Conservation (phyloP, 345 rosid species). For the Ricinus communis region DNA sequence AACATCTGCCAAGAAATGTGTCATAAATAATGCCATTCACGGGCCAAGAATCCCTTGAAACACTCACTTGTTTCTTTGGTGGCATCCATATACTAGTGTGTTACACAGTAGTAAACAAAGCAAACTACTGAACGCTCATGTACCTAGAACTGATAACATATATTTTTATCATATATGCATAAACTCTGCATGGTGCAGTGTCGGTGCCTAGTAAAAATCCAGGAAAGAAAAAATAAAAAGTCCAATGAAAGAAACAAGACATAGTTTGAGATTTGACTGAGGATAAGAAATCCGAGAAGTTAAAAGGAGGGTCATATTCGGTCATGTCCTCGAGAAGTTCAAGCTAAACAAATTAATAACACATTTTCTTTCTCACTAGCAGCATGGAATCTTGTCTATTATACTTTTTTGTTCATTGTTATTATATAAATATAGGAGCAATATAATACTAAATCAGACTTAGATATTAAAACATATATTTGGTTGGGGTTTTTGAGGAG, state of each 20-base stretch:
- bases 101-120: not conserved
- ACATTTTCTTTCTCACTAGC: constrained; percentile 8
- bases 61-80: constrained; percentile 24
- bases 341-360: constrained; percentile 7
- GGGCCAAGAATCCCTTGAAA: constrained; percentile 54
- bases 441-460: not conserved
- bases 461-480: not conserved
- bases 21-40: constrained; percentile 44
- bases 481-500: constrained; percentile 33
- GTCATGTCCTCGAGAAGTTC: constrained; percentile 30
- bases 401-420: constrained; percentile 35
- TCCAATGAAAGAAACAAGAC: constrained; percentile 32
- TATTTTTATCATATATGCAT: not conserved
- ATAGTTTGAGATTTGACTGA: constrained; percentile 38
- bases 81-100: constrained; percentile 25
- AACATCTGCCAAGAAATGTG: constrained; percentile 12
- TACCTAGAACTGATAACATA: constrained; percentile 20
- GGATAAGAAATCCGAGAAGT: constrained; percentile 13
- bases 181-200: constrained; percentile 31
- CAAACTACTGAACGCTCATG: not conserved
- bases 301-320: not conserved
- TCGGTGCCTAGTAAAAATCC: constrained; percentile 30
- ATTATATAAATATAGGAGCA: constrained; percentile 30
- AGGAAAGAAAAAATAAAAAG: constrained; percentile 8
- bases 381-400: constrained; percentile 47